phyloP scores from a whole-genome alignment of 106 monocot species.

The Iris macrosiphon region DNA sequence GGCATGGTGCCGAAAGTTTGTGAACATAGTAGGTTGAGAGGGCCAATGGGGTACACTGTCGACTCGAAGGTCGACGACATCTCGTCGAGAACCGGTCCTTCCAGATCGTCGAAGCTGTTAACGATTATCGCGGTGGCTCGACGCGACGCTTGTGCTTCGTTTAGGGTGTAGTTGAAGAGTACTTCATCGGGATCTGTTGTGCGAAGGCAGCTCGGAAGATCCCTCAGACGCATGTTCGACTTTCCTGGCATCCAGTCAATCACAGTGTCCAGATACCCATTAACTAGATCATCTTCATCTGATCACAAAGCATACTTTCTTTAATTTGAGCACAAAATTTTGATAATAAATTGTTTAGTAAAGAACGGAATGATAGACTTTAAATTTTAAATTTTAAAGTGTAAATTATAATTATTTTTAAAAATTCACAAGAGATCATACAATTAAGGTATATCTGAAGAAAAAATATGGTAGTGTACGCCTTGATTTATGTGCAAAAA shows the following conservation, averaged over 20 bases:
- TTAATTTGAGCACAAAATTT: background rate
- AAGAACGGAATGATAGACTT: background rate
- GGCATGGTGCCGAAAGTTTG: conserved; percentile 7
- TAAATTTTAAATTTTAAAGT: background rate
- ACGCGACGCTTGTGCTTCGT: background rate
- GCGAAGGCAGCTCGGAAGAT: conserved; percentile 24
- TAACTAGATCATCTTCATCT: conserved; percentile 25
- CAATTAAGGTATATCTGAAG: background rate
- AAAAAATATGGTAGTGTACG: background rate
- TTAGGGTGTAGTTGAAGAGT: conserved; percentile 15
- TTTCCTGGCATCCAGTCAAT: conserved; percentile 24
- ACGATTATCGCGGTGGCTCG: conserved; percentile 32
- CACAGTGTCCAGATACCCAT: conserved; percentile 35
- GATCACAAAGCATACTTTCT: background rate
- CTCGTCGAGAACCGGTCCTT: conserved; percentile 21
- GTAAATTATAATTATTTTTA: background rate
- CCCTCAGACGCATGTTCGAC: background rate
- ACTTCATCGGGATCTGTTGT: conserved; percentile 26
- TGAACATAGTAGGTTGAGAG: conserved; percentile 14
- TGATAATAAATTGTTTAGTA: background rate
- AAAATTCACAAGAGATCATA: background rate
- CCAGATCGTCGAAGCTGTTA: conserved; percentile 55
- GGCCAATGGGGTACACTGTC: conserved; percentile 35
- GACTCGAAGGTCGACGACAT: conserved; percentile 24
- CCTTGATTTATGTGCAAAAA: background rate